These are phyloP conservation scores for Ustilago bromivora DNA, from an alignment of 1,284 basidiomycete species.

Conservation along the genomic window DNA sequence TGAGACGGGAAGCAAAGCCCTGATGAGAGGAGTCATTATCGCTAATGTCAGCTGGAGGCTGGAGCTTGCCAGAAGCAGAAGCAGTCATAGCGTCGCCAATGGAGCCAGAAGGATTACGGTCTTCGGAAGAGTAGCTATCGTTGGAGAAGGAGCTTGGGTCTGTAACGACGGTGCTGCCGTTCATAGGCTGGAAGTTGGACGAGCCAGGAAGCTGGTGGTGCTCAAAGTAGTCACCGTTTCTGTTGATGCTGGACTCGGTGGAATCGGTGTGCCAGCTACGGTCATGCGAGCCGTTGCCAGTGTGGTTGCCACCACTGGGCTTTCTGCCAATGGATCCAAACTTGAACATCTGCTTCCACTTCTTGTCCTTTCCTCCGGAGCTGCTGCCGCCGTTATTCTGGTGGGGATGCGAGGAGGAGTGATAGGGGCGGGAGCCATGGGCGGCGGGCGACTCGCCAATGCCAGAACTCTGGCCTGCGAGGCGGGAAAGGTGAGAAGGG, in stretches of 20 bases:
- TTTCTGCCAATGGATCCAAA: constrained; percentile 64
- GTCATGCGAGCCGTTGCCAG: constrained; percentile 18
- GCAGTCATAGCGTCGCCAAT: constrained; percentile 46
- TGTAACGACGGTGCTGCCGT: constrained; percentile 58
- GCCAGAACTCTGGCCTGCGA: constrained; percentile 31
- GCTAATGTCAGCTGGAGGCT: constrained; percentile 46
- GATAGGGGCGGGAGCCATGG: constrained; percentile 20
- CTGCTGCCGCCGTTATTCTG: constrained; percentile 21
- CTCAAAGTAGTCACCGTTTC: constrained; percentile 31
- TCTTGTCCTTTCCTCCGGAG: constrained; percentile 58
- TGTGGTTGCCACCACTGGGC: constrained; percentile 27
- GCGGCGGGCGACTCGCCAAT: constrained; percentile 51
- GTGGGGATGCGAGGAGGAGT: constrained; percentile 18
- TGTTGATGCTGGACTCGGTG: constrained; percentile 28
- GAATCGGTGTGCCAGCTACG: constrained; percentile 43
- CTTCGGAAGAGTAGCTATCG: constrained; percentile 59
- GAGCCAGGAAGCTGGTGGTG: constrained; percentile 31
- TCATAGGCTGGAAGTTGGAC: constrained; percentile 54
- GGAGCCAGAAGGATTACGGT: constrained; percentile 38
- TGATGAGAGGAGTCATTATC: constrained; percentile 29
- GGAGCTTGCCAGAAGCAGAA: constrained; percentile 46
- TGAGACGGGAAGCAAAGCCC: constrained; percentile 47
- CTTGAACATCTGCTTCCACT: constrained; percentile 67
- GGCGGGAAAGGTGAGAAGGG: constrained; percentile 26
- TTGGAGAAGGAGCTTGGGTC: constrained; percentile 63